Evolutionary conservation across 495 filamentous ascomycete genomes (phyloP), one percentile per base, ranked within the genome.

Genomic region (Usnea hakonensis): DNA sequence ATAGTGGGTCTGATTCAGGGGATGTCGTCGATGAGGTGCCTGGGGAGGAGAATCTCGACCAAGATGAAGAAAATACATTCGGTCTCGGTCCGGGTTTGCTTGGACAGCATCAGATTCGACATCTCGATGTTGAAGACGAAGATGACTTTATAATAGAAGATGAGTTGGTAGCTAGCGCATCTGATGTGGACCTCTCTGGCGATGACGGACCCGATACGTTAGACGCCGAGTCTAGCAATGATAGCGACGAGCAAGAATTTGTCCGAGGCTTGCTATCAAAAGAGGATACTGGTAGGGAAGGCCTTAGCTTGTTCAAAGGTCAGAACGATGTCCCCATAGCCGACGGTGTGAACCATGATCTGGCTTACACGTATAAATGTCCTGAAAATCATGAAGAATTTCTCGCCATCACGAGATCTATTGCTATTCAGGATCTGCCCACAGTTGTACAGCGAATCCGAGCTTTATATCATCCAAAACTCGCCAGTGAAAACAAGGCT

Each of bases 71-170:
- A 26, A 77, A 78, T 58, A 70, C 71, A 48, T 87, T 87, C 67
- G 85, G 85, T 3, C 74, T 87, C 46, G 72, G 74, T 26, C 65
- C 46, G 26, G 72, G 55, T 58, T 73, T 59, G 57, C 65, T 8
- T 56, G 61, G 61, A 62, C 50, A 63, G 74, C 54, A 64, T 68
- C 11, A 72, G 68, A 58, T 62, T 75, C 60, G 75, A 50, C 70
- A 76, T 21, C 68, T 81, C 6, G 79, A 70, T 33, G 85, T 91
- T 36, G 90, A 95, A 64, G 92, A 96, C 65, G 92, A 97, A 70
- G 92, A 96, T 69, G 89, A 96, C 62, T 97, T 97, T 66, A 60
- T 90, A 11, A 86, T 96, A 59, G 93, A 96, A 62, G 89, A 94
- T 60, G 86, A 96, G 57, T 80, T 96, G 2, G 81, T 96, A 54